Evolutionary conservation across 805 yeast species (phyloP).

Genomic region (Ogataea populi-albae): DNA sequence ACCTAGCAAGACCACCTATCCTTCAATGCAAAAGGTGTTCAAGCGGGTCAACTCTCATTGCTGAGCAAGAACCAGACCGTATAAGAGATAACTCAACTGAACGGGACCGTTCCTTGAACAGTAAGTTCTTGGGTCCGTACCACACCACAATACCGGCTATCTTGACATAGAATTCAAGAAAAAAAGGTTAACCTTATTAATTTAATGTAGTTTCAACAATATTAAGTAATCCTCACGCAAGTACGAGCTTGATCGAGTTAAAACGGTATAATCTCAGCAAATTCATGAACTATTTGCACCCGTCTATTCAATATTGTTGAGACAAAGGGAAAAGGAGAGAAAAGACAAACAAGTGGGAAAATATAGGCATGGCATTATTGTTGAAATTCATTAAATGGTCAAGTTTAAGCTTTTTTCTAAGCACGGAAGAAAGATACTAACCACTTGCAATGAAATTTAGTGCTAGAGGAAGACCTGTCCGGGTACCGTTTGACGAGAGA

Average conservation of each 20-base stretch:
- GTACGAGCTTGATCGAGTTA: slow-evolving; percentile 79
- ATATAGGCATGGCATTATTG: slow-evolving; percentile 3
- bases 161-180: no score
- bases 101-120: neutral
- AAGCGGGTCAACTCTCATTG: neutral
- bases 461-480: slow-evolving; percentile 75
- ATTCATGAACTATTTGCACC: slow-evolving; percentile 38
- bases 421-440: slow-evolving; percentile 39
- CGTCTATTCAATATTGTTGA: slow-evolving; percentile 38
- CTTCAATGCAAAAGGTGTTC: no score
- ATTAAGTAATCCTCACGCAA: slow-evolving; percentile 70
- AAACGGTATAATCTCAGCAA: slow-evolving; percentile 72
- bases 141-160: no score
- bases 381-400: slow-evolving; percentile 13
- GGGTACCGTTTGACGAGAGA: slow-evolving; percentile 77
- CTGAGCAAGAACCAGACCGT: slow-evolving; percentile 1
- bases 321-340: neutral
- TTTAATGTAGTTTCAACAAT: slow-evolving; percentile 32
- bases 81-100: neutral
- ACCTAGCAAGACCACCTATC: no score
- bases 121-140: no score
- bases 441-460: slow-evolving; percentile 90
- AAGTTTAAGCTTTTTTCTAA: slow-evolving; percentile 5
- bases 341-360: neutral
- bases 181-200: slow-evolving; percentile 10